A percentile compares a stretch with the other conserved stretches of the same genome.
These are phyloP conservation scores for Cercospora sp. DNA, from an alignment of 2,329 filamentous ascomycete species.

Conservation along the genomic window DNA sequence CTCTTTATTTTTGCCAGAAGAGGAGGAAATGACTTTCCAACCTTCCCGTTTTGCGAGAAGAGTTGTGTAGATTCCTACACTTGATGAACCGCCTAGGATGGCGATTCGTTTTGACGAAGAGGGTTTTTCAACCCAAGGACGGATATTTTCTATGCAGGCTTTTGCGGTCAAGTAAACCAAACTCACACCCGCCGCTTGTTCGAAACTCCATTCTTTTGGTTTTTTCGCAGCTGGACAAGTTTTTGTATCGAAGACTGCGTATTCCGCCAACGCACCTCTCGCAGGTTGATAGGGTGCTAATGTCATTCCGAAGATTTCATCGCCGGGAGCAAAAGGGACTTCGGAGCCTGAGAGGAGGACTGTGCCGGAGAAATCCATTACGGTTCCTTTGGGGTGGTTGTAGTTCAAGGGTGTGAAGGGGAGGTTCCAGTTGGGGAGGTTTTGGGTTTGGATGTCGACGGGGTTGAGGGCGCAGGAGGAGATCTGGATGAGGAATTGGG, in stretches of 20 bases:
- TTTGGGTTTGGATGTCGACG: constrained; percentile 42
- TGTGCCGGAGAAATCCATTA: constrained; percentile 38
- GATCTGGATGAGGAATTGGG: constrained; percentile 36
- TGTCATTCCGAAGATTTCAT: constrained; percentile 39
- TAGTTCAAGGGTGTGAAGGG: constrained; percentile 25
- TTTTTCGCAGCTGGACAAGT: constrained; percentile 33
- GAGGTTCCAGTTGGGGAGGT: constrained; percentile 33
- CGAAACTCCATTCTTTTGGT: constrained; percentile 34
- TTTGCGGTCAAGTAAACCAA: constrained; percentile 40
- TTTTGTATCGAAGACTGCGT: constrained; percentile 33
- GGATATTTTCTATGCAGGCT: constrained; percentile 35
- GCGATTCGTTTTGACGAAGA: no score
- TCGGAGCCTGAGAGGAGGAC: constrained; percentile 27
- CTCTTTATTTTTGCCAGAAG: constrained; percentile 59
- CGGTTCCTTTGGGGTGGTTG: constrained; percentile 33
- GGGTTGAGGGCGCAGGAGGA: constrained; percentile 40
- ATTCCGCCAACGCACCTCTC: constrained; percentile 34
- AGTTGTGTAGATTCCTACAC: constrained; percentile 39
- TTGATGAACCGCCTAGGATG: constrained; percentile 6
- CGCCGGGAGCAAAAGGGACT: constrained; percentile 31
- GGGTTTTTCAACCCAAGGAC: constrained; percentile 1
- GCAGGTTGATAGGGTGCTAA: constrained; percentile 30
- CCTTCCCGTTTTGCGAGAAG: constrained; percentile 36
- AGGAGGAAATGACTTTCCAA: constrained; percentile 49
- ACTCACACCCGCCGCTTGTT: constrained; percentile 36